phyloP scores from a whole-genome alignment of 768 basidiomycete species.

The Podaxis mareebaensis region DNA sequence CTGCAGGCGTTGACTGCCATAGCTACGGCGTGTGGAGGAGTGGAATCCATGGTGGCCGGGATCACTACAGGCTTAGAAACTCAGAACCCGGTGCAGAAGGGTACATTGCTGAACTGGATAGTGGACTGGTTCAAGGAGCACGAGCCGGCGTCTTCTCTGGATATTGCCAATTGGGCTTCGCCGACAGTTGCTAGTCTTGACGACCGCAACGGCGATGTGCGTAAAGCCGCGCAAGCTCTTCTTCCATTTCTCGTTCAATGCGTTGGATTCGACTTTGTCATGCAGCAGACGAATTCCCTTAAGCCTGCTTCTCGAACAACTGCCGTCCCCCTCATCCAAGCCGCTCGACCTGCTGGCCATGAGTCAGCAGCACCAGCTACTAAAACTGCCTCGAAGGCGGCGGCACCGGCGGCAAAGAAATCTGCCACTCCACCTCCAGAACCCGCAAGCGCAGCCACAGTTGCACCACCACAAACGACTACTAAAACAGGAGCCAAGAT shows the following conservation, averaged over 20 bases:
- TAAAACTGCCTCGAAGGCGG: conserved; percentile 29
- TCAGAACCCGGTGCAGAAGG: conserved; percentile 84
- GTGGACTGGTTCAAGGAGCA: conserved; percentile 76
- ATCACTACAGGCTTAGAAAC: conserved; percentile 82
- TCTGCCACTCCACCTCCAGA: conserved; percentile 41
- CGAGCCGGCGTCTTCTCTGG: conserved; percentile 52
- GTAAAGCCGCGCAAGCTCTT: conserved; percentile 86
- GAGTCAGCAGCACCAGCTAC: conserved; percentile 24
- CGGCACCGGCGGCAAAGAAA: conserved; percentile 28
- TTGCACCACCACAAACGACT: conserved; percentile 34
- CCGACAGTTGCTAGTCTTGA: conserved; percentile 79
- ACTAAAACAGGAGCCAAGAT: conserved; percentile 48
- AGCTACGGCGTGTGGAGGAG: conserved; percentile 76
- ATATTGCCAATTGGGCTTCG: conserved; percentile 68
- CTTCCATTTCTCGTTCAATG: conserved; percentile 73
- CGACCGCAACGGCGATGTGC: conserved; percentile 87
- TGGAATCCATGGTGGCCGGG: conserved; percentile 81
- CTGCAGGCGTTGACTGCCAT: conserved; percentile 80
- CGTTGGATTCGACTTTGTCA: conserved; percentile 81
- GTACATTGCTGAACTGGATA: conserved; percentile 77
- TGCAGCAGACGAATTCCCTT: conserved; percentile 82
- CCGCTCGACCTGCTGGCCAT: conserved; percentile 58
- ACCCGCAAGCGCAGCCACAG: conserved; percentile 23
- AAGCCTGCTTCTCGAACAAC: conserved; percentile 90
- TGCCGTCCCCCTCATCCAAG: conserved; percentile 86